These are phyloP conservation scores for Emmonsiellopsis sp. DNA, from an alignment of 2,329 filamentous ascomycete species.

Conservation along the genomic window DNA sequence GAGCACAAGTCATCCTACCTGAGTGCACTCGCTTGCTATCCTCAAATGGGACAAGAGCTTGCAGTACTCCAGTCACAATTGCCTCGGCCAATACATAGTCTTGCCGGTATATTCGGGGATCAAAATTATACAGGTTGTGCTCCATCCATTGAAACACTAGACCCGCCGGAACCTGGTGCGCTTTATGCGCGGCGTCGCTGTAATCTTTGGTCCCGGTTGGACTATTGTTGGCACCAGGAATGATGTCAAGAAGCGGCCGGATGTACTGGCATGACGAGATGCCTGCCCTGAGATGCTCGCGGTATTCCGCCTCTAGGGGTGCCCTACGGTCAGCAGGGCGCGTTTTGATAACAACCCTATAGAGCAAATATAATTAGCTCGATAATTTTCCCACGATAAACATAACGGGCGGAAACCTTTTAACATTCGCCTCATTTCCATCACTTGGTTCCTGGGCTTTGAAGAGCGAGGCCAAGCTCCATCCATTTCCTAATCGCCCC, in stretches of 20 bases:
- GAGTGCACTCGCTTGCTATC: conserved; percentile 7
- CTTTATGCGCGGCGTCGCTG: conserved; percentile 2
- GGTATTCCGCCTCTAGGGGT: conserved; percentile 6
- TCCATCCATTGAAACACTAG: conserved; percentile 8
- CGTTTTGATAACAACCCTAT: conserved; percentile 8
- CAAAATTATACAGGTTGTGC: conserved; percentile 8
- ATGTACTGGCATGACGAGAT: conserved; percentile 7
- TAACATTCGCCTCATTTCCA: no score
- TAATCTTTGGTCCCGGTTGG: conserved; percentile 4
- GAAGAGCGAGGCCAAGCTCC: conserved; percentile 6
- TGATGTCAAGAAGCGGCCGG: conserved; percentile 5
- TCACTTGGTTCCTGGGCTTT: conserved; percentile 5
- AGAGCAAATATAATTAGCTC: conserved; percentile 4
- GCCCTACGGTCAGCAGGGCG: conserved; percentile 5
- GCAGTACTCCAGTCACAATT: conserved; percentile 6
- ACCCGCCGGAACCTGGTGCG: conserved; percentile 3
- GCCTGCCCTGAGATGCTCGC: conserved; percentile 4
- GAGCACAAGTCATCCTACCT: conserved; percentile 6
- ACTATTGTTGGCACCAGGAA: conserved; percentile 5
- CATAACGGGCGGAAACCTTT: conserved; percentile 3
- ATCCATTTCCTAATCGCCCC: conserved; percentile 6
- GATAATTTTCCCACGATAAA: conserved; percentile 2
- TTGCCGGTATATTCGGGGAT: conserved; percentile 6
- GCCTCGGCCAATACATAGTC: conserved; percentile 8
- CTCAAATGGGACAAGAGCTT: conserved; percentile 8